phyloP scores from a whole-genome alignment of 768 basidiomycete species.

The Amanita rubescens region DNA sequence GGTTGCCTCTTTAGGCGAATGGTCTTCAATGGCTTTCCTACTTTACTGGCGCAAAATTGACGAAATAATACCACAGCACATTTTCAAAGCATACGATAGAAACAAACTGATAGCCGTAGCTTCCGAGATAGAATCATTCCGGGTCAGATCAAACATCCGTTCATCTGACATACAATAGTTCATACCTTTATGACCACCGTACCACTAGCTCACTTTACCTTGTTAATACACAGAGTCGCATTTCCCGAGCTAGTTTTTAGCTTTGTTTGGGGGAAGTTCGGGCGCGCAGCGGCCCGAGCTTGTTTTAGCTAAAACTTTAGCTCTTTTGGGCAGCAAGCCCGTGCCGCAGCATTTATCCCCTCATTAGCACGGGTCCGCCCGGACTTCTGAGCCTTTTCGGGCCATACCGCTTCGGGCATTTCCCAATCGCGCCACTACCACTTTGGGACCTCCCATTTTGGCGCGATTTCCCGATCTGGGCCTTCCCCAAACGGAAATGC shows the following conservation, averaged over 20 bases:
- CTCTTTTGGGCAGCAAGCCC: not conserved
- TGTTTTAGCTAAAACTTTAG: not conserved
- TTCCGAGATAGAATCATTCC: not conserved
- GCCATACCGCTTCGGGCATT: not conserved
- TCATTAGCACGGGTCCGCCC: not conserved
- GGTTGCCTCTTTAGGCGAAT: constrained; percentile 21
- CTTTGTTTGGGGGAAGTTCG: not conserved
- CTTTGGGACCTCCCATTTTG: too few species aligned
- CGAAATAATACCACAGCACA: constrained; percentile 12
- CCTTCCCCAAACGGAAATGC: too few species aligned
- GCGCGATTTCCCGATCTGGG: too few species aligned
- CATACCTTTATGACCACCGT: not conserved
- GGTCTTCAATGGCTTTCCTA: constrained; percentile 28
- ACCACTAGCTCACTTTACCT: not conserved
- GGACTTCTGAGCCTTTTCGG: not conserved
- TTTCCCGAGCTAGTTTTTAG: not conserved
- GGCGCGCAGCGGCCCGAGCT: not conserved
- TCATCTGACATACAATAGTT: not conserved
- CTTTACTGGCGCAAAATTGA: constrained; percentile 24
- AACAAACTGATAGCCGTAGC: not conserved
- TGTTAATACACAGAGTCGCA: not conserved
- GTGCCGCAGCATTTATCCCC: not conserved
- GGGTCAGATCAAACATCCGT: not conserved
- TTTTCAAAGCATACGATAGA: constrained; percentile 11
- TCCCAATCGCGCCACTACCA: too few species aligned